Conservation (phyloP, 2,329 filamentous ascomycete genomes). For the Fusarium cyanostomum region DNA sequence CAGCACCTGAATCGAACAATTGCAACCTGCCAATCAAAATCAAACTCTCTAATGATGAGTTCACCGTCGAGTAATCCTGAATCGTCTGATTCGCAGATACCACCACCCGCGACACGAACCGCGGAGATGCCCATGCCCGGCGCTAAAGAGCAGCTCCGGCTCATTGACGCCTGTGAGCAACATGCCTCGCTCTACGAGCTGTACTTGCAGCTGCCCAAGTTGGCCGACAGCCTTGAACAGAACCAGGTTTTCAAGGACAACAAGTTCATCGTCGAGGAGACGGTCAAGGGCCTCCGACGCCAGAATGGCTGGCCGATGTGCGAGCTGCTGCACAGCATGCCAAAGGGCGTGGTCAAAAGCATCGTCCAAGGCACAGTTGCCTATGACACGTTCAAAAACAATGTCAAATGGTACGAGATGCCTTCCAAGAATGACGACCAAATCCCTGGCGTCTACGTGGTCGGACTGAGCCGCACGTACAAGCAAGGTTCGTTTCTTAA, state of each 20-base stretch:
- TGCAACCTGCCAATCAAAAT: too few relatives aligned
- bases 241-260: neutral
- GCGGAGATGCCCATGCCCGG: slow-evolving; percentile 7
- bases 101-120: neutral
- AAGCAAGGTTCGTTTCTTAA: slow-evolving; percentile 2
- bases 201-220: neutral
- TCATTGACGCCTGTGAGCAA: neutral
- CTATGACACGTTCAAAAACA: neutral
- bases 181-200: neutral
- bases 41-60: too few relatives aligned
- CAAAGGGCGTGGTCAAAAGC: neutral
- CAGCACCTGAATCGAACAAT: too few relatives aligned
- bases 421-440: neutral
- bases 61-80: too few relatives aligned
- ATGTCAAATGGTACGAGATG: neutral
- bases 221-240: neutral
- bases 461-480: neutral
- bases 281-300: neutral
- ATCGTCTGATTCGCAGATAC: too few relatives aligned
- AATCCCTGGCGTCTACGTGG: slow-evolving; percentile 6
- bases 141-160: neutral
- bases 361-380: slow-evolving; percentile 10
- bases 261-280: neutral
- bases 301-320: neutral
- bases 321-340: slow-evolving; percentile 6